Percentiles rank a stretch among this genome's conserved stretches.
Evolutionary conservation across 331 rosid genomes (phyloP).

Genomic region (Malus hybrid): DNA sequence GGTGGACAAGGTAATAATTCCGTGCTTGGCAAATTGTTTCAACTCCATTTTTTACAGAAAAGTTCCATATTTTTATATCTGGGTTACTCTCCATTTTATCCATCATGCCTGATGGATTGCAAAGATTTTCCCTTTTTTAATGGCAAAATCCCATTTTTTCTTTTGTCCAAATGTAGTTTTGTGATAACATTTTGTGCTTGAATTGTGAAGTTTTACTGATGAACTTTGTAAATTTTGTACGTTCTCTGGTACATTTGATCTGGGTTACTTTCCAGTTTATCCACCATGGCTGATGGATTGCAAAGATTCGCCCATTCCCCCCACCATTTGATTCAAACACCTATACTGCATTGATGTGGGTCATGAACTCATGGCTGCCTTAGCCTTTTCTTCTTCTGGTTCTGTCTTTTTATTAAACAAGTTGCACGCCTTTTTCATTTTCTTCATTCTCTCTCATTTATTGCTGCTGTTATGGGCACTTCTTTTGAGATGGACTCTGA

Average conservation of each 20-base stretch:
- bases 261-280: background rate
- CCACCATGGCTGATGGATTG: background rate
- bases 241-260: background rate
- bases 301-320: background rate
- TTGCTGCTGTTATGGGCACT: conserved; percentile 36
- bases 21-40: background rate
- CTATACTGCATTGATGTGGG: conserved; percentile 27
- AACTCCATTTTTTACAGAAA: background rate
- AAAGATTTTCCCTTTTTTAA: too few species aligned
- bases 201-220: background rate
- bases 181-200: too few species aligned
- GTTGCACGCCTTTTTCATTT: background rate
- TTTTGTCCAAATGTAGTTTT: too few species aligned
- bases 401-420: background rate
- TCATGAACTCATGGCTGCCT: conserved; percentile 3
- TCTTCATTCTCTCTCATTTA: conserved; percentile 28
- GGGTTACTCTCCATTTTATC: background rate
- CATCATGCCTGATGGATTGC: background rate
- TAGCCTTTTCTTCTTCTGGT: background rate
- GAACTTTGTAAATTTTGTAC: background rate
- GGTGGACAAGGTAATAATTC: conserved; percentile 62
- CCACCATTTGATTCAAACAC: conserved; percentile 14
- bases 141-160: too few species aligned
- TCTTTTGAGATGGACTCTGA: conserved; percentile 17
- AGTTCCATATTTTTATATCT: background rate